A percentile compares a stretch with the other conserved stretches of the same genome.
Conservation (phyloP, 352 stramenopile species). For the Pythium grandisporangium region DNA sequence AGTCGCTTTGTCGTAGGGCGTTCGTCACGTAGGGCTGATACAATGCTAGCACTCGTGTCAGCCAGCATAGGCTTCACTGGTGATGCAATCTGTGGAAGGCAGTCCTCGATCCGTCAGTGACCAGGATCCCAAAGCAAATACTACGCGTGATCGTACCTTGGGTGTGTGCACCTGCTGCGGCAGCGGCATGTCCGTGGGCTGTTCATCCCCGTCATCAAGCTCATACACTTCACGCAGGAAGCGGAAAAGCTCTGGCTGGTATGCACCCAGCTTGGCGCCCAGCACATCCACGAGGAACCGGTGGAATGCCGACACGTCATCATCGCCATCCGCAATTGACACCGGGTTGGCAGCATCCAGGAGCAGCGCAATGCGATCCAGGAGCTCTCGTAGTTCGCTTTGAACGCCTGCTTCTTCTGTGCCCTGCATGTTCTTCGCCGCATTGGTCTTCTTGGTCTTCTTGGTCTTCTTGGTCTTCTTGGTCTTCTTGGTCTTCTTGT, state of each 20-base stretch:
- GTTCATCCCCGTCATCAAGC: conserved; percentile 28
- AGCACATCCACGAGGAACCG: conserved; percentile 50
- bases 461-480: conserved; percentile 23
- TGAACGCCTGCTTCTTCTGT: background rate
- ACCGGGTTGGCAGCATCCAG: conserved; percentile 60
- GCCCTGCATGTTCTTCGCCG: background rate
- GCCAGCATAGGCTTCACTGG: background rate
- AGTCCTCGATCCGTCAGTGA: background rate
- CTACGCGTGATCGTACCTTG: background rate
- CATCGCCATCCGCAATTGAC: conserved; percentile 51
- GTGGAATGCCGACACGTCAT: conserved; percentile 61
- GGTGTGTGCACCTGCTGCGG: conserved; percentile 2
- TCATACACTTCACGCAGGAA: conserved; percentile 50
- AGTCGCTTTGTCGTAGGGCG: conserved; percentile 26
- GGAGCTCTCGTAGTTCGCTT: conserved; percentile 46
- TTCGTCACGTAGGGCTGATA: conserved; percentile 57
- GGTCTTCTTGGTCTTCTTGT: conserved; percentile 15
- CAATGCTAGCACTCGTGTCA: conserved; percentile 23
- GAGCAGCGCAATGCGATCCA: conserved; percentile 68
- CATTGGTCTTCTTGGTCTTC: conserved; percentile 19
- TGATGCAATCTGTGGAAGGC: background rate
- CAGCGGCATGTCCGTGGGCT: background rate
- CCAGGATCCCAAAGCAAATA: no score
- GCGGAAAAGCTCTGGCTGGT: conserved; percentile 36
- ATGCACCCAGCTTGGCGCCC: conserved; percentile 20